Evolutionary conservation across 1,284 basidiomycete genomes (phyloP).

Genomic region (Puccinia hordei): DNA sequence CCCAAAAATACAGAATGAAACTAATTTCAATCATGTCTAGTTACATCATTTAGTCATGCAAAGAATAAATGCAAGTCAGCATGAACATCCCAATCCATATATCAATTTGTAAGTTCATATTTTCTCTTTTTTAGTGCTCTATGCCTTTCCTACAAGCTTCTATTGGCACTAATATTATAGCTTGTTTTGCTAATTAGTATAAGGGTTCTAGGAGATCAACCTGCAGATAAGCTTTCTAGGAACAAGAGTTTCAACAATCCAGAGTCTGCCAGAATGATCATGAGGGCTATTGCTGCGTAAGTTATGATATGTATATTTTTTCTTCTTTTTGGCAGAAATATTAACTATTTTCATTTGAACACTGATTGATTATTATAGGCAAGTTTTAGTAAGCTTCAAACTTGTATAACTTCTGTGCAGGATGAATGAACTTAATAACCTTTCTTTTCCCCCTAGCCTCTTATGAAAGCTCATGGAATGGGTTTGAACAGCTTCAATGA

Average conservation of each 20-base stretch:
- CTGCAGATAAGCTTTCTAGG: constrained; percentile 5
- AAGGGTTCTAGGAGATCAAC: constrained; percentile 31
- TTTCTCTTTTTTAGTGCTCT: background rate
- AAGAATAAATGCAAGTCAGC: constrained; percentile 23
- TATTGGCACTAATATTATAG: no score
- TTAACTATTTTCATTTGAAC: background rate
- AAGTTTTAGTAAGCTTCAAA: constrained; percentile 32
- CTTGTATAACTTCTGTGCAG: background rate
- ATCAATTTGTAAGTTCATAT: constrained; percentile 32
- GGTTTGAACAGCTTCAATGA: constrained; percentile 42
- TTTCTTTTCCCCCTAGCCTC: constrained; percentile 23
- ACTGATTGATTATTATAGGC: background rate
- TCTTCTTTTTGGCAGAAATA: background rate
- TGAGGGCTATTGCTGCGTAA: constrained; percentile 41
- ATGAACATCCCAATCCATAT: constrained; percentile 43
- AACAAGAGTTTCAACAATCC: background rate
- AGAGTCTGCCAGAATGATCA: constrained; percentile 30
- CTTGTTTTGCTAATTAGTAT: constrained; percentile 39
- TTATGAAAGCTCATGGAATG: constrained; percentile 45
- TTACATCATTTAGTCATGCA: background rate
- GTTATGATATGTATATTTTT: background rate
- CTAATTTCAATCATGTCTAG: no score
- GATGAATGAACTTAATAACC: background rate
- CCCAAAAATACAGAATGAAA: no score
- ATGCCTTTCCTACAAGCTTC: no score